phyloP scores from a whole-genome alignment of 192 early-diverging fungal species.

The Funneliformis mosseae region DNA sequence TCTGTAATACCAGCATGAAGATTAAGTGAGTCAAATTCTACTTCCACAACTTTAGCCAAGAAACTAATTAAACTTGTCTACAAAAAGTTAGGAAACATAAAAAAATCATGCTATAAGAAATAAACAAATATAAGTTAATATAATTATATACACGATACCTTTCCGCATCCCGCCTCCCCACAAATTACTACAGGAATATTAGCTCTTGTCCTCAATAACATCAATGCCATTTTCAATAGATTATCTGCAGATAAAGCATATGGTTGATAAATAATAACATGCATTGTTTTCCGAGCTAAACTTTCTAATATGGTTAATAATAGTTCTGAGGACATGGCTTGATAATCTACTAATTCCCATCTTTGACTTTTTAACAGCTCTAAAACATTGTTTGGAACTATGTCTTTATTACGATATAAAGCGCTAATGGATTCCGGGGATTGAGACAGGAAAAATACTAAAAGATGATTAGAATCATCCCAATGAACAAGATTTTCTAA shows the following conservation, averaged over 20 bases:
- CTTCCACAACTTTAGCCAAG: slow-evolving; percentile 26
- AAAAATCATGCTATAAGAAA: background rate
- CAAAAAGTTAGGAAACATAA: background rate
- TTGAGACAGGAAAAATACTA: slow-evolving; percentile 35
- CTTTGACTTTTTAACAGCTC: slow-evolving; percentile 13
- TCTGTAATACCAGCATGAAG: slow-evolving; percentile 32
- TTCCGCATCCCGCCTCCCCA: slow-evolving; percentile 33
- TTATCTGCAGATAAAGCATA: slow-evolving; percentile 34
- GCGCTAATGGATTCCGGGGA: slow-evolving; percentile 12
- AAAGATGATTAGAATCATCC: slow-evolving; percentile 33
- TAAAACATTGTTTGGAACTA: slow-evolving; percentile 18
- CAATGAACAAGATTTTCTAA: slow-evolving; percentile 22
- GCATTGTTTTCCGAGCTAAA: slow-evolving; percentile 24
- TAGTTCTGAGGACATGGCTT: background rate
- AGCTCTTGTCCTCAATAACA: slow-evolving; percentile 28
- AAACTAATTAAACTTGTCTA: slow-evolving; percentile 32
- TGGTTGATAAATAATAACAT: background rate
- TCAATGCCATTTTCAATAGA: slow-evolving; percentile 33
- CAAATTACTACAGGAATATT: slow-evolving; percentile 35
- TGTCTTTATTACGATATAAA: slow-evolving; percentile 15
- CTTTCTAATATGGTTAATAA: slow-evolving; percentile 17
- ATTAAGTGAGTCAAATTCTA: slow-evolving; percentile 9
- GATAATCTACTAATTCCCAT: slow-evolving; percentile 19
- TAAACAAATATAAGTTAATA: background rate
- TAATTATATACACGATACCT: slow-evolving; percentile 3